Evolutionary conservation across 108 stramenopile species (phyloP).

Genomic region (Nitzschia palea): DNA sequence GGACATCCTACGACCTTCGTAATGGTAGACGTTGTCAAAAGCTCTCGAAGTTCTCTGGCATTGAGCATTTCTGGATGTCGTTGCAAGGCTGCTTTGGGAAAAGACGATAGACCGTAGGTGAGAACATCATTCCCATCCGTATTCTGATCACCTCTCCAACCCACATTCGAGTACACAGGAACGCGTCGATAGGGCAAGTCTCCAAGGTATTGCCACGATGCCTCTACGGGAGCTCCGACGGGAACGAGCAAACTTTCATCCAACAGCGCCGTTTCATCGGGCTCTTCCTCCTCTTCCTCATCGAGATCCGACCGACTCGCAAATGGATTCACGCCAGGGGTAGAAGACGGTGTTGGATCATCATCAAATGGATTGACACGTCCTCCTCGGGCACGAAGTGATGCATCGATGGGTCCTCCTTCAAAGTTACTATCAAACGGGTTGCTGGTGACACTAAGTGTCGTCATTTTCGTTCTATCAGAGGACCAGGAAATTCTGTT

Average conservation of each 20-base stretch:
- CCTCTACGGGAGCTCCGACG: slow-evolving; percentile 46
- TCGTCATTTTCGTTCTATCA: too few relatives aligned
- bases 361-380: slow-evolving; percentile 12
- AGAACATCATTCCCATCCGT: slow-evolving; percentile 11
- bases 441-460: too few relatives aligned
- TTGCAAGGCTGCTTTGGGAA: slow-evolving; percentile 38
- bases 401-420: slow-evolving; percentile 12
- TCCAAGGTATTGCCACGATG: slow-evolving; percentile 78
- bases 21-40: slow-evolving; percentile 62
- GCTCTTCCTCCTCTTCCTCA: slow-evolving; percentile 1
- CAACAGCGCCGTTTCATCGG: slow-evolving; percentile 6
- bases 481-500: too few relatives aligned
- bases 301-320: neutral
- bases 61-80: slow-evolving; percentile 32
- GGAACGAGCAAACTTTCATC: slow-evolving; percentile 12
- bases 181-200: slow-evolving; percentile 84
- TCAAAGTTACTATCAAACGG: slow-evolving; percentile 25
- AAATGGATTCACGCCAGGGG: slow-evolving; percentile 8
- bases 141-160: slow-evolving; percentile 41
- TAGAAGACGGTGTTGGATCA: neutral
- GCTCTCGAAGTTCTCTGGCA: slow-evolving; percentile 46
- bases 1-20: slow-evolving; percentile 79
- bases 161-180: slow-evolving; percentile 60
- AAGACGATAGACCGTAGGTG: slow-evolving; percentile 42
- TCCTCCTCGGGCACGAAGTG: neutral